phyloP scores from a whole-genome alignment of 1,139 yeast species.

The Pichia sp. region DNA sequence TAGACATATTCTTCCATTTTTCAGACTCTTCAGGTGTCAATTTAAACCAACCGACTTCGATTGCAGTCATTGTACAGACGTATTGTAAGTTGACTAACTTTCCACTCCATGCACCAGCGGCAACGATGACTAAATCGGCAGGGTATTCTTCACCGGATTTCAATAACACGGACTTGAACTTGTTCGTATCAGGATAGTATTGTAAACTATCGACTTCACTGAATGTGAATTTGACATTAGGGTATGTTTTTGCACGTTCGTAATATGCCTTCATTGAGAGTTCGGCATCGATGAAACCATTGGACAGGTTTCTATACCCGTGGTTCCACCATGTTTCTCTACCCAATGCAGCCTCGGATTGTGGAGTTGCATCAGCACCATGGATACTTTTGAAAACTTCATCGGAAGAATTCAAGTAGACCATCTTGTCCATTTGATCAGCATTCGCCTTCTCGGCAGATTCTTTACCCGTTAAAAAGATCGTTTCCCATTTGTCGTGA shows the following conservation, averaged over 20 bases:
- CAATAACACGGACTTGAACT: slow-evolving; percentile 20
- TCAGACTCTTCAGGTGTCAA: slow-evolving; percentile 23
- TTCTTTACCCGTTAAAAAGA: slow-evolving; percentile 16
- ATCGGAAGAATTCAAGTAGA: slow-evolving; percentile 15
- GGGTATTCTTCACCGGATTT: slow-evolving; percentile 11
- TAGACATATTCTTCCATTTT: slow-evolving; percentile 26
- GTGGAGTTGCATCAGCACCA: slow-evolving; percentile 13
- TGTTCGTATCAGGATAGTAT: slow-evolving; percentile 14
- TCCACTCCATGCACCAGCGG: slow-evolving; percentile 34
- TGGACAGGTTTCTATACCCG: slow-evolving; percentile 25
- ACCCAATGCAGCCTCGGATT: slow-evolving; percentile 3
- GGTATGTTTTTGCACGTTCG: slow-evolving; percentile 20
- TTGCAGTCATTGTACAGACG: slow-evolving; percentile 22
- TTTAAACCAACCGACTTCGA: slow-evolving; percentile 28
- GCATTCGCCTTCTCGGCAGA: slow-evolving; percentile 20
- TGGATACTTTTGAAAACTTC: slow-evolving; percentile 25
- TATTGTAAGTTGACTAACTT: slow-evolving; percentile 26
- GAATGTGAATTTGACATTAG: slow-evolving; percentile 20
- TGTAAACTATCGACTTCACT: slow-evolving; percentile 19
- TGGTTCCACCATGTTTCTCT: slow-evolving; percentile 21
- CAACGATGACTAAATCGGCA: slow-evolving; percentile 28
- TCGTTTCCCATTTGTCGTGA: slow-evolving; percentile 23
- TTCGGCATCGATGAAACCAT: slow-evolving; percentile 27
- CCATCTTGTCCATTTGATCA: slow-evolving; percentile 15
- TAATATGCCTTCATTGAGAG: slow-evolving; percentile 22